These are phyloP conservation scores for Acidiella bohemica DNA, from an alignment of 495 filamentous ascomycete species.

Conservation along the genomic window DNA sequence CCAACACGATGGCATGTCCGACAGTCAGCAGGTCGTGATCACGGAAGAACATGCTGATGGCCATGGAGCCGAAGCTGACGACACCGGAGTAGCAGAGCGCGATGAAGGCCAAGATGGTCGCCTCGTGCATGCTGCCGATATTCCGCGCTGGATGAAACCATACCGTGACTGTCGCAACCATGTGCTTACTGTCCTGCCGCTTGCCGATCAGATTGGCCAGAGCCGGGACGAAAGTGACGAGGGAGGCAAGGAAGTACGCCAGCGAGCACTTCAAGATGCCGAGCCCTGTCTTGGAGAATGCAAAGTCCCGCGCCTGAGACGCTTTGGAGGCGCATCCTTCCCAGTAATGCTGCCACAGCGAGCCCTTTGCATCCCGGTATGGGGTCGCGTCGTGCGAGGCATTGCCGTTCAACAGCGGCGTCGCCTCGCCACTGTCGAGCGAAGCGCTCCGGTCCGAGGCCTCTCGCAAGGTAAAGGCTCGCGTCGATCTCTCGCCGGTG, in stretches of 20 bases:
- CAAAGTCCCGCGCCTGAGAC: slow-evolving; percentile 23
- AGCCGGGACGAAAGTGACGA: slow-evolving; percentile 70
- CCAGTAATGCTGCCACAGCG: neutral
- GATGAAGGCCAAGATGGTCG: slow-evolving; percentile 64
- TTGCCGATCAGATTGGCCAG: slow-evolving; percentile 57
- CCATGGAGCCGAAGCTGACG: slow-evolving; percentile 78
- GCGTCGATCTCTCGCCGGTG: slow-evolving; percentile 16
- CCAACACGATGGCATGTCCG: slow-evolving; percentile 68
- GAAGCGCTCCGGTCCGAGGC: slow-evolving; percentile 10
- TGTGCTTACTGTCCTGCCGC: slow-evolving; percentile 85
- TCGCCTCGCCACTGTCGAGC: slow-evolving; percentile 3
- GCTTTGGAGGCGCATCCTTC: neutral
- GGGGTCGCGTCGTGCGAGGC: neutral
- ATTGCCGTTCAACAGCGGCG: slow-evolving; percentile 3
- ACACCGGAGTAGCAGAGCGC: slow-evolving; percentile 75
- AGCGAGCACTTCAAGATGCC: slow-evolving; percentile 85
- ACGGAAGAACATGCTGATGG: slow-evolving; percentile 62
- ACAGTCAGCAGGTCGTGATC: slow-evolving; percentile 48
- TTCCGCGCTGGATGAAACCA: slow-evolving; percentile 95
- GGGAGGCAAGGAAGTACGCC: slow-evolving; percentile 76
- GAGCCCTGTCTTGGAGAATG: slow-evolving; percentile 46
- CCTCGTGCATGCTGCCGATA: slow-evolving; percentile 82
- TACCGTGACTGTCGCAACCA: slow-evolving; percentile 83
- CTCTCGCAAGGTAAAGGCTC: slow-evolving; percentile 16
- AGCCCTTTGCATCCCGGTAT: neutral